Evolutionary conservation across 208 protist species (phyloP).

Genomic region (Trypanosoma mega): DNA sequence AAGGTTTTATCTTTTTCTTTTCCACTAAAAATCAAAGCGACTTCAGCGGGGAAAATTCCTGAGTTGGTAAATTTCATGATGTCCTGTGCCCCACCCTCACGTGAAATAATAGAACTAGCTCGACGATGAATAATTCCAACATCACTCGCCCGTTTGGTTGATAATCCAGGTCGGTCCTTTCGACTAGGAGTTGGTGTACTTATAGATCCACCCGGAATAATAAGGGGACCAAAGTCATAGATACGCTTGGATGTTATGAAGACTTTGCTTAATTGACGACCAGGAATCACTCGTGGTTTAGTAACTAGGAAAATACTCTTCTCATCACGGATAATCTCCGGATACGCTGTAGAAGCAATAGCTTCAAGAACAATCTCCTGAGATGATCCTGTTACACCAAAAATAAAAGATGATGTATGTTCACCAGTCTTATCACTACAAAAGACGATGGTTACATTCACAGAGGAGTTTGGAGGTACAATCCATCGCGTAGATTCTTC

Average conservation of each 20-base stretch:
- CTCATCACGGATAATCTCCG: slow-evolving; percentile 86
- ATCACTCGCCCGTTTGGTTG: neutral
- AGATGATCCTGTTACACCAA: slow-evolving; percentile 78
- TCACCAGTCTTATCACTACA: slow-evolving; percentile 55
- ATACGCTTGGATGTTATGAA: slow-evolving; percentile 60
- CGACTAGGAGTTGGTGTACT: neutral
- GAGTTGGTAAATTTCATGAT: slow-evolving; percentile 91
- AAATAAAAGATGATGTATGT: slow-evolving; percentile 43
- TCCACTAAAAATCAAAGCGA: slow-evolving; percentile 65
- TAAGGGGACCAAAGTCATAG: slow-evolving; percentile 96
- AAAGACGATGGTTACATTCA: slow-evolving; percentile 80
- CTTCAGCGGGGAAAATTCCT: slow-evolving; percentile 67
- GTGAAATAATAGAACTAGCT: neutral
- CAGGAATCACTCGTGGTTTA: slow-evolving; percentile 28
- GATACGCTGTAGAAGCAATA: slow-evolving; percentile 52
- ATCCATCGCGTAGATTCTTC: slow-evolving; percentile 87
- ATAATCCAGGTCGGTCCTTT: no score
- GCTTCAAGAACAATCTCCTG: slow-evolving; percentile 62
- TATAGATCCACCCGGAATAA: slow-evolving; percentile 55
- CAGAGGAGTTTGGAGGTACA: slow-evolving; percentile 59
- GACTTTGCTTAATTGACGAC: slow-evolving; percentile 46
- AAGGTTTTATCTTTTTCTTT: slow-evolving; percentile 90
- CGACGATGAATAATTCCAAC: neutral
- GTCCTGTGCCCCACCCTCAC: slow-evolving; percentile 30
- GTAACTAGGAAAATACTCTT: slow-evolving; percentile 80